Evolutionary conservation across 2,329 filamentous ascomycete genomes (phyloP), one percentile per base, ranked within the genome.

Genomic region (Cytospora paraplurivora): DNA sequence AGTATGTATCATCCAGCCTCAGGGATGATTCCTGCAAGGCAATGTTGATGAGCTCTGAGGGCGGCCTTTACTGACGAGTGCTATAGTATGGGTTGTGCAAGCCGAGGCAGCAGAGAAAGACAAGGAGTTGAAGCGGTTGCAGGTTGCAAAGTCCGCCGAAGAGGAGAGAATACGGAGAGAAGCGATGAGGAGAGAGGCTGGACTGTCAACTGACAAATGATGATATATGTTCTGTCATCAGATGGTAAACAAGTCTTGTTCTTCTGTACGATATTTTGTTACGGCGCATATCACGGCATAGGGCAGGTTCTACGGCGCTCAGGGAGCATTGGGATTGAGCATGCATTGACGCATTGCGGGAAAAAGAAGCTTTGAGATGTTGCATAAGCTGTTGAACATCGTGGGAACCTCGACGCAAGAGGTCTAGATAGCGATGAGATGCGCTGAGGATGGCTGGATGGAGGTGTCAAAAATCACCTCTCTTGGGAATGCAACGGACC

Each of bases 1-100:
- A 96, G 93, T 96, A 82, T 66, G 89, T 79, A 27, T 56, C 10
- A 51, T 32, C 35, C n/a, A 21, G 54, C 17, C 38, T 17, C 33
- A 27, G 17, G 1, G 11, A 38, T 44, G 47, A 35, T 5, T 33
- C 27, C 44, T 19, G n/a, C 17, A 15, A 32, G 34, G 49, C 34
- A 38, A 17, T 7, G 15, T 17, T 38, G 15, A n/a, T 47, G 44
- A 47, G 10, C 4, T 21, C 7, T 21, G 7, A 27, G 17, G 37
- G 38, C 1, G 35, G 7, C 17, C 51, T 53, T 47, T 34, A 49
- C 69, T 71, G 38, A 72, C 54, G 55, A 21, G 38, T 21, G 44
- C 12, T 10, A 4, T 54, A 84, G 82, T 85, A 65, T 84, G 80
- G 81, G 71, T 78, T 47, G 81, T 83, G 4, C 77, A 82, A 55